Conservation (phyloP, 257 asterid species). For the Avicennia marina region DNA sequence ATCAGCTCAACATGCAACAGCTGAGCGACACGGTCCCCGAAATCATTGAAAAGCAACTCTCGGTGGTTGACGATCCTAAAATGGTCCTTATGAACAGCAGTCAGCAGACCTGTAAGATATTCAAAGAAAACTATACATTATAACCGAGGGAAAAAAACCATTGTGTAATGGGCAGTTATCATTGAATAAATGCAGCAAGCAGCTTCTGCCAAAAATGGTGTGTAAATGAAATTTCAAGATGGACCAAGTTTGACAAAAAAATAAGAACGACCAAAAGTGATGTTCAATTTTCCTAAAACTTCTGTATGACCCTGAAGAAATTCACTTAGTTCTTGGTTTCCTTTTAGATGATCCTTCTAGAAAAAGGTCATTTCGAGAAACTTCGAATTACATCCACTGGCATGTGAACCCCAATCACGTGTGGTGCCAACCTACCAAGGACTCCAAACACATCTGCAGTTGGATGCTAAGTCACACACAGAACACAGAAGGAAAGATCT, state of each 20-base stretch:
- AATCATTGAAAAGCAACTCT: conserved; percentile 92
- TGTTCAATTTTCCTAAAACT: not conserved
- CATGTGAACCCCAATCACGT: conserved; percentile 2
- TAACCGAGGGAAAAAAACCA: too few relatives aligned
- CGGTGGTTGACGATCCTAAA: conserved; percentile 73
- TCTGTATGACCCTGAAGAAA: not conserved
- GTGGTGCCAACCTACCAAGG: conserved; percentile 17
- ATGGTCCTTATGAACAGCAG: conserved; percentile 85
- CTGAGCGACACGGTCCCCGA: conserved; percentile 99
- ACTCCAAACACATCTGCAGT: conserved; percentile 9
- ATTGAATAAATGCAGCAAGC: not conserved
- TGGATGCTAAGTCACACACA: conserved; percentile 11
- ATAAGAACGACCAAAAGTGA: not conserved
- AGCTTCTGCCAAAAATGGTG: not conserved
- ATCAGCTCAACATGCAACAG: conserved; percentile 77
- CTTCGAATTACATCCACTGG: conserved; percentile 17
- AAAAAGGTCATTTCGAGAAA: conserved; percentile 15
- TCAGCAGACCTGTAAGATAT: conserved; percentile 93
- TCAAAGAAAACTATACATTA: too few relatives aligned
- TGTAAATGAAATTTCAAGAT: not conserved
- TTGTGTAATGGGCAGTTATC: not conserved
- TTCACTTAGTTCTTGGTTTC: not conserved
- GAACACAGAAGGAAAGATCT: conserved; percentile 4
- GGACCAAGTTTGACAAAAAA: not conserved
- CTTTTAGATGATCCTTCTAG: conserved; percentile 15